Percentiles rank a stretch among this genome's conserved stretches.
Conservation (phyloP, 768 basidiomycete genomes). For the Ramaria sp. region DNA sequence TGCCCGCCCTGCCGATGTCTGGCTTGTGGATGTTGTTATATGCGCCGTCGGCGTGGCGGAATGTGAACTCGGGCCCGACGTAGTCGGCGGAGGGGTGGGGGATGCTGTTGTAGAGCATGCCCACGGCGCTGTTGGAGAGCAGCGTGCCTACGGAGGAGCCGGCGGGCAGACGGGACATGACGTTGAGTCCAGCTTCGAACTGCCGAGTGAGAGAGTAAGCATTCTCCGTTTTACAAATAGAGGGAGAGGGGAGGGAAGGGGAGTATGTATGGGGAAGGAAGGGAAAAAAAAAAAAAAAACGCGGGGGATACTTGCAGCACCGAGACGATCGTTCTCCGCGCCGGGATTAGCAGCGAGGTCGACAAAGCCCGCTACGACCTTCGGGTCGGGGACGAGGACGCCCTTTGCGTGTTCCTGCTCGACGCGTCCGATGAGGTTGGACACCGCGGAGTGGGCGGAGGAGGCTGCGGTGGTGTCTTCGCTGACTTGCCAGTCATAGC, state of each 20-base stretch:
- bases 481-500: slow-evolving; percentile 31
- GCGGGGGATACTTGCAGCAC: slow-evolving; percentile 16
- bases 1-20: slow-evolving; percentile 45
- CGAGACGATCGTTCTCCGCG: slow-evolving; percentile 33
- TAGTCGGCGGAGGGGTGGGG: slow-evolving; percentile 1
- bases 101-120: slow-evolving; percentile 11
- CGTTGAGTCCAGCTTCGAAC: slow-evolving; percentile 16
- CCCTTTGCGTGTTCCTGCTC: slow-evolving; percentile 11
- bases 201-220: not conserved
- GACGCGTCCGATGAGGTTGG: slow-evolving; percentile 18
- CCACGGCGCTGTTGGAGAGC: slow-evolving; percentile 13
- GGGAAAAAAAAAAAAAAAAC: not conserved
- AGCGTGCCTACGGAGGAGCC: slow-evolving; percentile 10
- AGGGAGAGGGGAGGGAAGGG: slow-evolving; percentile 14
- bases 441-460: not conserved
- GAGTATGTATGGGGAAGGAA: not conserved
- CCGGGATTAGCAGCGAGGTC: slow-evolving; percentile 12
- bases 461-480: not conserved
- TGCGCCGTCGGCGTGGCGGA: slow-evolving; percentile 48
- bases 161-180: not conserved
- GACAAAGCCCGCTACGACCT: slow-evolving; percentile 11
- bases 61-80: slow-evolving; percentile 28
- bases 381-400: slow-evolving; percentile 11
- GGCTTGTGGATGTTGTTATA: slow-evolving; percentile 47
- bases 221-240: not conserved